Evolutionary conservation across 1,284 basidiomycete species (phyloP), one percentile per base, ranked within the genome.

Genomic region (Trametes hirsuta): DNA sequence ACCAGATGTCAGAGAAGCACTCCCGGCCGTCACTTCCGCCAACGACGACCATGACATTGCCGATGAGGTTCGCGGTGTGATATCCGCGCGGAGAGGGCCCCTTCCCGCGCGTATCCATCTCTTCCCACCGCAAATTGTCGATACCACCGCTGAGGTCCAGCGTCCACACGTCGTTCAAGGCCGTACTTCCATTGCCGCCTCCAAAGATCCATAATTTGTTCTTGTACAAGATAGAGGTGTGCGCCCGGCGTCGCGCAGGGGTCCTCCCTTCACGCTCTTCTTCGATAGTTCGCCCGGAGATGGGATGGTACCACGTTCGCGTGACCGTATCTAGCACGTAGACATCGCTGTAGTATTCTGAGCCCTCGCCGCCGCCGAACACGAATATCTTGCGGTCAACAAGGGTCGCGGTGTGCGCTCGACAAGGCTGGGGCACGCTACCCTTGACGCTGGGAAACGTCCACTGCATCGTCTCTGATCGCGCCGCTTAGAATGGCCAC

Each of bases 161-260:
- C 15, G 88, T 86, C 93, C 94, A 96, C 6, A 97, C 80, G 72
- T 97, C 95, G 69, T 95, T 94, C 62, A 97, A 80, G 1, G 95
- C 95, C 18, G 85, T 87, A 74, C 91, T 82, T 0, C 95, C 95
- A 63, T 95, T 96, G 2, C 95, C 95, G 21, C 95, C 95, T 4
- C 95, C 95, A 71, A 97, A 97, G 3, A 97, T 78, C 79, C 92
- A 93, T 0, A 97, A 82, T 69, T 85, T 89, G 56, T 84, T 82
- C 45, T 82, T 79, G 70, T 93, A 88, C 36, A 87, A 78, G 24
- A 95, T 91, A 2, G 93, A 86, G 0, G 93, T 94, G 73, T 97
- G 95, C 2, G 95, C 94, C 34, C 95, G 85, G 10, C 95, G 85
- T 1, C 91, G 87, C 61, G 88, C 72, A 61, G 95, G 79, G 58